Evolutionary conservation across 352 stramenopile genomes (phyloP).

Genomic region (Phytophthora brassicae): DNA sequence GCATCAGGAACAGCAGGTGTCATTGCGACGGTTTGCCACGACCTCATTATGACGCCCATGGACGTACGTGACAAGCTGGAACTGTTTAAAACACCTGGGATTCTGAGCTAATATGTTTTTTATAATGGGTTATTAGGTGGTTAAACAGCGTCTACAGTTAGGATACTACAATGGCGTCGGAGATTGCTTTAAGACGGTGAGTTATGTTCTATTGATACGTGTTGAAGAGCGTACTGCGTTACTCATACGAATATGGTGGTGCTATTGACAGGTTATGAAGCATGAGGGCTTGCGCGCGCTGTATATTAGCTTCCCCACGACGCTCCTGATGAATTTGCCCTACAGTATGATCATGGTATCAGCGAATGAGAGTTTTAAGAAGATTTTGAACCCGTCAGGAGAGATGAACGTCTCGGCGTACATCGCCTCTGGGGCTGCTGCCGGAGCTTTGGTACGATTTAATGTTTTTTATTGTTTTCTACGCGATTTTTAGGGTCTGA

Average conservation of each 20-base stretch:
- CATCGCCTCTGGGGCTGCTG: slow-evolving; percentile 92
- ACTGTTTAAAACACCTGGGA: too few relatives aligned
- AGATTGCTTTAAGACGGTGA: slow-evolving; percentile 88
- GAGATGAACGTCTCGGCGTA: slow-evolving; percentile 91
- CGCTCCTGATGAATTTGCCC: slow-evolving; percentile 98
- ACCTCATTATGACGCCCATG: slow-evolving; percentile 98
- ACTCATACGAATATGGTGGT: slow-evolving; percentile 8
- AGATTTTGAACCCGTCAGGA: slow-evolving; percentile 88
- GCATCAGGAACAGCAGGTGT: slow-evolving; percentile 88
- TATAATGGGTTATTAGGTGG: slow-evolving; percentile 55
- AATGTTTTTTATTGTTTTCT: too few relatives aligned
- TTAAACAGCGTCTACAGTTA: slow-evolving; percentile 99
- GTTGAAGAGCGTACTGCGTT: slow-evolving; percentile 11
- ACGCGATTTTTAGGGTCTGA: too few relatives aligned
- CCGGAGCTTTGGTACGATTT: slow-evolving; percentile 88
- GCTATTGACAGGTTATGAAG: slow-evolving; percentile 60
- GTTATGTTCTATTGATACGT: too few relatives aligned
- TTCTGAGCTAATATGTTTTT: too few relatives aligned
- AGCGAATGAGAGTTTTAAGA: slow-evolving; percentile 97
- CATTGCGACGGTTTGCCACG: slow-evolving; percentile 95
- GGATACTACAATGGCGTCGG: slow-evolving; percentile 95
- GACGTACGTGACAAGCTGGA: slow-evolving; percentile 89
- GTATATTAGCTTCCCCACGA: slow-evolving; percentile 97
- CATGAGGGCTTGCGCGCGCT: slow-evolving; percentile 76
- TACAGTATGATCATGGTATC: slow-evolving; percentile 99